These are phyloP conservation scores for Chlorella sorokiniana DNA, from an alignment of 139 green algal species.

Conservation along the genomic window DNA sequence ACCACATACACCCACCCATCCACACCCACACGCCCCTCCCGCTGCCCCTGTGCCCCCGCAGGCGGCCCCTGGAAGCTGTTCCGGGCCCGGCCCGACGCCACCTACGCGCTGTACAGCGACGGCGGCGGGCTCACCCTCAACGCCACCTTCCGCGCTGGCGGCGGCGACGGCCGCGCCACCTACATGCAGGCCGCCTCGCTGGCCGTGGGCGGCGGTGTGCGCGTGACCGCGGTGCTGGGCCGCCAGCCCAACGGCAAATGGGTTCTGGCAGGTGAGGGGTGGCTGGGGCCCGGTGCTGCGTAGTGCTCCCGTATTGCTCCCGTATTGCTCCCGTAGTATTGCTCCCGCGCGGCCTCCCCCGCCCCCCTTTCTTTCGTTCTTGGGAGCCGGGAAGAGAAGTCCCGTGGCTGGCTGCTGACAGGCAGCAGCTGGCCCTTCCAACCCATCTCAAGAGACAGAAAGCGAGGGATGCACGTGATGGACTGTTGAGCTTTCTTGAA, in stretches of 20 bases:
- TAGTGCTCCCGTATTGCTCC: too few species aligned
- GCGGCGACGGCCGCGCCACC: not conserved
- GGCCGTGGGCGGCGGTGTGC: too few species aligned
- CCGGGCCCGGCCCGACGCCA: not conserved
- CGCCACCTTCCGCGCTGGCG: not conserved
- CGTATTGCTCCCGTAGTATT: too few species aligned
- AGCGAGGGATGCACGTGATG: not conserved
- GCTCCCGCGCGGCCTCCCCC: too few species aligned
- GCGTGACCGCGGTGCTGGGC: not conserved
- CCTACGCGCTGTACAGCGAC: not conserved
- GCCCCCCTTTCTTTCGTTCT: too few species aligned
- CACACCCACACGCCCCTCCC: not conserved
- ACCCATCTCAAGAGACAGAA: too few species aligned
- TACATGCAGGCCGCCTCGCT: not conserved
- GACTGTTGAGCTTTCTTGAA: not conserved
- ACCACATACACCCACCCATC: not conserved
- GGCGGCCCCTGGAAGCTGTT: slow-evolving; percentile 1
- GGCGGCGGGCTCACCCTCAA: not conserved
- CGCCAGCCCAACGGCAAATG: not conserved
- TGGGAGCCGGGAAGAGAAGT: too few species aligned
- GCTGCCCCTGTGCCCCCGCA: not conserved
- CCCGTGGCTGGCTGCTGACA: too few species aligned
- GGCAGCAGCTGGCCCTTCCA: too few species aligned
- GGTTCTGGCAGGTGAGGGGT: not conserved
- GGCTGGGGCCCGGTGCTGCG: too few species aligned